A percentile compares a stretch with the other conserved stretches of the same genome.
phyloP scores from a whole-genome alignment of 2,329 filamentous ascomycete species.

The Stachybotrys elegans region DNA sequence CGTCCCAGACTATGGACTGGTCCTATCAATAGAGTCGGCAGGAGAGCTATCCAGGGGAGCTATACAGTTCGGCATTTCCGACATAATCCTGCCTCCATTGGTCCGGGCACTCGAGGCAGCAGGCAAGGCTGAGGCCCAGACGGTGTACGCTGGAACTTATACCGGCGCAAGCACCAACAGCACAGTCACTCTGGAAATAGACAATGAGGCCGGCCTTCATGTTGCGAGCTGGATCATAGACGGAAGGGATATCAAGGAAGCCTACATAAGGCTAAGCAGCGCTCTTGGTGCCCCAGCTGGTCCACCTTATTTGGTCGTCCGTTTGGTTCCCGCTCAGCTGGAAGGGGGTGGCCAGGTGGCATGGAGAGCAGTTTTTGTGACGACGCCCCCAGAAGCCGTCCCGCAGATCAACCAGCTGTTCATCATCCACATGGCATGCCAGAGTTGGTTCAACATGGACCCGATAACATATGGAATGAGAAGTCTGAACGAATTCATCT shows the following conservation, averaged over 20 bases:
- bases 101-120: background rate
- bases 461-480: background rate
- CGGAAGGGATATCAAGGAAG: background rate
- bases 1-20: conserved; percentile 36
- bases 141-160: background rate
- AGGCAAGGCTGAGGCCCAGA: background rate
- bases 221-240: background rate
- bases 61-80: background rate
- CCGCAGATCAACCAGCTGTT: background rate
- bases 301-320: background rate
- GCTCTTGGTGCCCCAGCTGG: background rate
- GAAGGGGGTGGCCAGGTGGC: background rate
- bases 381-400: background rate
- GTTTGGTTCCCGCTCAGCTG: background rate
- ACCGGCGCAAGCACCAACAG: background rate
- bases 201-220: background rate
- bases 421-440: background rate
- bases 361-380: background rate
- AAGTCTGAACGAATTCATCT: background rate
- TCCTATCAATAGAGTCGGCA: conserved; percentile 6
- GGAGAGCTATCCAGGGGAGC: conserved; percentile 6
- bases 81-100: background rate
- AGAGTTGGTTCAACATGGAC: background rate
- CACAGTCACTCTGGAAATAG: background rate
- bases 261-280: background rate